A percentile compares a stretch with the other conserved stretches of the same genome.
phyloP scores from a whole-genome alignment of 2,329 filamentous ascomycete genomes.

The Penicillium sp. region DNA sequence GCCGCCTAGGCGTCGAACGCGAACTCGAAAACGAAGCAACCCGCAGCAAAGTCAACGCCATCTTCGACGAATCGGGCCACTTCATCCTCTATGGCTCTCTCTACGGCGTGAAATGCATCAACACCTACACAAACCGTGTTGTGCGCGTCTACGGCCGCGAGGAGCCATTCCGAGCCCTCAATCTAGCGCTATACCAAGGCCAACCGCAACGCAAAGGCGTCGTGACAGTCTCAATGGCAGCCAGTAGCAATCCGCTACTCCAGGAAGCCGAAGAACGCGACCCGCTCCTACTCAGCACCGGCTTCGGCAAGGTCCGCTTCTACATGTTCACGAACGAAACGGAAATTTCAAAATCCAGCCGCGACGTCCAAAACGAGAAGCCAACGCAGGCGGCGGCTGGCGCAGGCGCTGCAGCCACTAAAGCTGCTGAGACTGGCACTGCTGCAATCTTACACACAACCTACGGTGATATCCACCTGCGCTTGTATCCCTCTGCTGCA shows the following conservation, averaged over 20 bases:
- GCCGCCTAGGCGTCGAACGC: conserved; percentile 79
- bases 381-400: conserved; percentile 62
- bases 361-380: conserved; percentile 94
- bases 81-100: conserved; percentile 95
- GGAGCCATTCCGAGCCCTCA: conserved; percentile 79
- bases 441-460: conserved; percentile 87
- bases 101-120: conserved; percentile 89
- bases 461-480: conserved; percentile 88
- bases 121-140: conserved; percentile 89
- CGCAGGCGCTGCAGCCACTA: conserved; percentile 52
- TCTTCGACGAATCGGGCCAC: conserved; percentile 94
- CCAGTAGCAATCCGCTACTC: conserved; percentile 86
- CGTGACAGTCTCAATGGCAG: conserved; percentile 95
- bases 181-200: conserved; percentile 87
- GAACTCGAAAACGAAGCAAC: conserved; percentile 73
- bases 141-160: conserved; percentile 89
- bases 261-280: conserved; percentile 89
- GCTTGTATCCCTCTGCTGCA: conserved; percentile 87
- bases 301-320: conserved; percentile 83
- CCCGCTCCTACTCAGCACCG: conserved; percentile 82
- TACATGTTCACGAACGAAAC: conserved; percentile 97
- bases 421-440: conserved; percentile 69
- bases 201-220: conserved; percentile 91
- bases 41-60: conserved; percentile 73
- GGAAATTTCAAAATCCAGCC: conserved; percentile 75